Percentiles rank a stretch among this genome's conserved stretches.
phyloP scores from a whole-genome alignment of 2,329 filamentous ascomycete genomes.

The Pseudopyrenochaeta lycopersici region DNA sequence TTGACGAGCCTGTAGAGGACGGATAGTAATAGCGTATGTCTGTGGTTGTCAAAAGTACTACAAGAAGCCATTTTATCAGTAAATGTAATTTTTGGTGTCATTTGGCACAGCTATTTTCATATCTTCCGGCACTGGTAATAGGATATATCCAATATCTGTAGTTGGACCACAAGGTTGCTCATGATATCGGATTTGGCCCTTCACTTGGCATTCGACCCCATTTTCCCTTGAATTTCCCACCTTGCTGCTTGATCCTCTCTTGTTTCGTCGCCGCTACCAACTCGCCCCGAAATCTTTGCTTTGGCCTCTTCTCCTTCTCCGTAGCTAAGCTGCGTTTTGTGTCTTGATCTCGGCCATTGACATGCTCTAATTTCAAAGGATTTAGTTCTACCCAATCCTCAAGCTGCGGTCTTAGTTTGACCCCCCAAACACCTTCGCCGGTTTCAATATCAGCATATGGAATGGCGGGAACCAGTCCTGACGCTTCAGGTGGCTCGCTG shows the following conservation, averaged over 20 bases:
- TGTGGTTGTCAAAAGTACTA: no score
- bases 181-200: not conserved
- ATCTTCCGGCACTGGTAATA: not conserved
- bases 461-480: constrained; percentile 17
- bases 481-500: constrained; percentile 1
- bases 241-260: constrained; percentile 41
- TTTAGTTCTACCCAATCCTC: constrained; percentile 33
- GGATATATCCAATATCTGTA: not conserved
- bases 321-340: constrained; percentile 18
- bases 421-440: constrained; percentile 34
- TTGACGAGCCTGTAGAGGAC: no score
- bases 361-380: constrained; percentile 19
- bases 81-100: no score
- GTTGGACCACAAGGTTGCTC: not conserved
- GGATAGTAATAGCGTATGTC: no score
- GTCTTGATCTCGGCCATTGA: constrained; percentile 28
- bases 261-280: constrained; percentile 36
- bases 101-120: no score
- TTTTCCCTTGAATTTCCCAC: constrained; percentile 37
- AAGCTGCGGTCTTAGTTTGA: constrained; percentile 29
- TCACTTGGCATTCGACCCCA: constrained; percentile 23
- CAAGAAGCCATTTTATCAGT: no score
- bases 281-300: constrained; percentile 40
- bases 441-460: constrained; percentile 33
- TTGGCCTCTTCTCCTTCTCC: constrained; percentile 19